Evolutionary conservation across 805 yeast genomes (phyloP).

Genomic region (Suhomyces faveliae): DNA sequence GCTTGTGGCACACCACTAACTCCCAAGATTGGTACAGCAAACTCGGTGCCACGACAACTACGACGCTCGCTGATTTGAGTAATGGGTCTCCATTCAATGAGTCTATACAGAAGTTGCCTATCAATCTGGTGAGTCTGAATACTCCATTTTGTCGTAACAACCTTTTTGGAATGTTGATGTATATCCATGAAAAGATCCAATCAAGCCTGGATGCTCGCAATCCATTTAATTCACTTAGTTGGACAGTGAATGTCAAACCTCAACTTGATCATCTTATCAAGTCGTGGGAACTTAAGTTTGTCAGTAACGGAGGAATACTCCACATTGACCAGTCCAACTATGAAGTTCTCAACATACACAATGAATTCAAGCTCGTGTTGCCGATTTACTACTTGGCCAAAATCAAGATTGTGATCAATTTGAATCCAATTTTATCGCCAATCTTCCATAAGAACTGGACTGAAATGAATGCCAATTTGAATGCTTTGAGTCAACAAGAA

Average conservation of each 20-base stretch:
- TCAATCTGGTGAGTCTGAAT: conserved; percentile 17
- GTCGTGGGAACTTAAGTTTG: conserved; percentile 65
- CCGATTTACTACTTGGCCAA: conserved; percentile 68
- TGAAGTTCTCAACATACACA: conserved; percentile 48
- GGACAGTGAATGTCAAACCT: conserved; percentile 67
- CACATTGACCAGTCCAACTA: conserved; percentile 51
- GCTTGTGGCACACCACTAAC: conserved; percentile 55
- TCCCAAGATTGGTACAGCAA: conserved; percentile 51
- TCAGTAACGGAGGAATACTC: conserved; percentile 62
- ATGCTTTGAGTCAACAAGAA: conserved; percentile 52
- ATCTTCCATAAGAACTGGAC: conserved; percentile 69
- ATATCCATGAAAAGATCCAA: conserved; percentile 66
- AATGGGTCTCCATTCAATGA: conserved; percentile 51
- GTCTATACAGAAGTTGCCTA: conserved; percentile 47
- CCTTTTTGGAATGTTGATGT: conserved; percentile 55
- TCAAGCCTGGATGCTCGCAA: conserved; percentile 39
- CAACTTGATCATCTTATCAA: conserved; percentile 54
- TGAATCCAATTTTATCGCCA: conserved; percentile 59
- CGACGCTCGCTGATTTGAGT: conserved; percentile 52
- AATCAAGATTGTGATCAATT: conserved; percentile 59
- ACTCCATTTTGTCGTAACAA: conserved; percentile 47
- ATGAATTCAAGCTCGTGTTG: conserved; percentile 60
- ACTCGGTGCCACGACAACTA: conserved; percentile 22
- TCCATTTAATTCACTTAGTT: conserved; percentile 49
- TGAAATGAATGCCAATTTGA: conserved; percentile 56